Conservation (phyloP, 768 basidiomycete genomes). For the Cantharellus cinnabarinus region DNA sequence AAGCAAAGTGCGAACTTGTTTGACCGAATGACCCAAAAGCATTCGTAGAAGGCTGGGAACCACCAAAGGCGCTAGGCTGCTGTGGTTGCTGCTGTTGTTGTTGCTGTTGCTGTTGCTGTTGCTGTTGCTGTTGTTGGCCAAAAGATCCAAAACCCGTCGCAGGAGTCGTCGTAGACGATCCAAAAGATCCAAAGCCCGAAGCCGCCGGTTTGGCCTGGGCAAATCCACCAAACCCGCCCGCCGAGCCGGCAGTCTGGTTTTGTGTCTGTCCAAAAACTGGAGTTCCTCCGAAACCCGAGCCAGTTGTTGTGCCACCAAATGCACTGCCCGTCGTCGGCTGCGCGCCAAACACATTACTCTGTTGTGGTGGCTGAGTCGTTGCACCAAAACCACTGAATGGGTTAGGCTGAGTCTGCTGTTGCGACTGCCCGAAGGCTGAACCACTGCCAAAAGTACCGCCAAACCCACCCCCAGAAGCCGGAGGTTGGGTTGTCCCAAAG, state of each 20-base stretch:
- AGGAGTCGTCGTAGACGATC: slow-evolving; percentile 19
- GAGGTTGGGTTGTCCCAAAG: not conserved
- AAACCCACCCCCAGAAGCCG: not conserved
- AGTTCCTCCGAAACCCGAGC: not conserved
- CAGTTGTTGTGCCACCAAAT: not conserved
- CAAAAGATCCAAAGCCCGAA: slow-evolving; percentile 8
- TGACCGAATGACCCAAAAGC: not conserved
- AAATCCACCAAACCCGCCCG: slow-evolving; percentile 9
- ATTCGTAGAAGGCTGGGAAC: slow-evolving; percentile 12
- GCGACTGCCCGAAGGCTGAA: not conserved
- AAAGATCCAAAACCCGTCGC: slow-evolving; percentile 8
- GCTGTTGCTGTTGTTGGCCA: slow-evolving; percentile 9
- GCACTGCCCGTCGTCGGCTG: not conserved
- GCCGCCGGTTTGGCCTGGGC: slow-evolving; percentile 10
- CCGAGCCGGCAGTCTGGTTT: slow-evolving; percentile 12
- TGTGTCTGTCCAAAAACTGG: slow-evolving; percentile 9
- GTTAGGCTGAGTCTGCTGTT: slow-evolving; percentile 7
- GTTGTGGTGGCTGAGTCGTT: slow-evolving; percentile 3
- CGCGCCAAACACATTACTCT: slow-evolving; percentile 2
- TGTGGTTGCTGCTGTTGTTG: not conserved
- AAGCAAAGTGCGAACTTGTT: no score
- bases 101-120: not conserved
- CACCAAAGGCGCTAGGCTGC: slow-evolving; percentile 6
- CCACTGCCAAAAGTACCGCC: not conserved
- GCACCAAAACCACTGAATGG: slow-evolving; percentile 9